phyloP scores from a whole-genome alignment of 1,284 basidiomycete genomes.

The Rhodotorula sp. region DNA sequence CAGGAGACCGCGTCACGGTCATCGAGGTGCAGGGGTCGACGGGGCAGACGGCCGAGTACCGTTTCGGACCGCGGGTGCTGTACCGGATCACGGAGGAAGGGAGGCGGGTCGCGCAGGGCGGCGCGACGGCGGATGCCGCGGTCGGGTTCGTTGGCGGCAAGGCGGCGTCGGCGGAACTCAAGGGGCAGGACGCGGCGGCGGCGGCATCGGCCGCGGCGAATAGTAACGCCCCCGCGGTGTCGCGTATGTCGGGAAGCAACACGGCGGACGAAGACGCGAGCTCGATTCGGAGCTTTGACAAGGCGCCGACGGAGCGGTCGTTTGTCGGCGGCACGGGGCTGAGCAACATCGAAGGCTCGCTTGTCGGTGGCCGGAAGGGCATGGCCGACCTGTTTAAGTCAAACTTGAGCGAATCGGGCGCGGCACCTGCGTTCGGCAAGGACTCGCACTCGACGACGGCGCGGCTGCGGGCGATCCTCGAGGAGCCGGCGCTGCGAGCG shows the following conservation, averaged over 20 bases:
- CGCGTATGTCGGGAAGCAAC: conserved; percentile 46
- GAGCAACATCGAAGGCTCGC: conserved; percentile 30
- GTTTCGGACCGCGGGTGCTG: conserved; percentile 88
- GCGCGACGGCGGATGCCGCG: conserved; percentile 35
- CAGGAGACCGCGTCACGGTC: conserved; percentile 56
- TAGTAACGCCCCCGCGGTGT: conserved; percentile 9
- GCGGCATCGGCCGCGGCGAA: conserved; percentile 10
- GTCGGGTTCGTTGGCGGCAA: conserved; percentile 53
- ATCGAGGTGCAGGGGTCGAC: conserved; percentile 34
- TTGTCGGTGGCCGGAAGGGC: conserved; percentile 17
- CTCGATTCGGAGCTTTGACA: conserved; percentile 12
- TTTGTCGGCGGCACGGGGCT: conserved; percentile 23
- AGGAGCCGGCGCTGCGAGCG: conserved; percentile 82
- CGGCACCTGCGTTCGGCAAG: conserved; percentile 57
- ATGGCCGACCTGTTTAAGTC: conserved; percentile 41
- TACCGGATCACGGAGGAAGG: conserved; percentile 94
- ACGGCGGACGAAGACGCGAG: conserved; percentile 30
- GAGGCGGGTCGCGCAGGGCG: conserved; percentile 62
- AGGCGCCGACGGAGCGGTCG: conserved; percentile 12
- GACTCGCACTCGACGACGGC: conserved; percentile 69
- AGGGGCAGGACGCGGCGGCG: conserved; percentile 17
- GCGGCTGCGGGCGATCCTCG: conserved; percentile 84
- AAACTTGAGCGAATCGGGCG: conserved; percentile 26
- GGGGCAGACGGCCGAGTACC: conserved; percentile 70
- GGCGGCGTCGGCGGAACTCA: conserved; percentile 55